Base-by-base conservation (phyloP, 495 filamentous ascomycete genomes). In the Penicillium coprophilum region DNA sequence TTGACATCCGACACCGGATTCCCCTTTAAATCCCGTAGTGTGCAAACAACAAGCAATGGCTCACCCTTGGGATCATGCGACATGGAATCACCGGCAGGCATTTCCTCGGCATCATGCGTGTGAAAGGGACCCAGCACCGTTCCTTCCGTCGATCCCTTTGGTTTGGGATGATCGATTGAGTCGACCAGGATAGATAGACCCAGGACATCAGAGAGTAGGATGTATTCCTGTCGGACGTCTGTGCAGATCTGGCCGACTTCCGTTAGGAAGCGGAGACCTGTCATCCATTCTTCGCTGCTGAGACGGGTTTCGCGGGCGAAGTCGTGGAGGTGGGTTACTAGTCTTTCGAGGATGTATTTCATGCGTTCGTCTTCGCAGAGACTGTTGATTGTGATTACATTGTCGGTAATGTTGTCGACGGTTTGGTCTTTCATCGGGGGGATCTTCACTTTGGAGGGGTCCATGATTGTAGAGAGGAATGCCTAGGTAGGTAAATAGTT, bases 61-160 rank as follows among this genome's bases (percentile, higher is more conserved):
- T 75, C 65, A 40, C 76, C 76, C 21, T 65, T 48, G 13, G 72
- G 68, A 61, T 93, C 90, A 55, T 84, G 83, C 13, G 87, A 86
- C 78, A 97, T 92, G 62, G 65, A 64, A 19, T 79, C 74, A 24
- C 92, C 92, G 56, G 85, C 74, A 12, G 78, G 50, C 40, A 88
- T 77, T 31, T 78, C 68, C 24, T 85, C 80, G 3, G 92, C 91
- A 62, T 96, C 91, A 72, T 96, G 89, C 3, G 91, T 93, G 78
- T 97, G 91, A 80, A 96, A 97, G 43, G 92, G 92, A 0, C 92
- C 92, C 0, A 96, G 83, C 28, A 97, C 89, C 3, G 92, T 92
- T 46, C 91, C 90, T 70, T 96, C 91, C 15, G 92, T 97, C 43
- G 82, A 81, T 38, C 71, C 69, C 0, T 83, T 66, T 0, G 89